phyloP scores from a whole-genome alignment of 1,284 basidiomycete genomes.

The Fomitopsis pinicola region DNA sequence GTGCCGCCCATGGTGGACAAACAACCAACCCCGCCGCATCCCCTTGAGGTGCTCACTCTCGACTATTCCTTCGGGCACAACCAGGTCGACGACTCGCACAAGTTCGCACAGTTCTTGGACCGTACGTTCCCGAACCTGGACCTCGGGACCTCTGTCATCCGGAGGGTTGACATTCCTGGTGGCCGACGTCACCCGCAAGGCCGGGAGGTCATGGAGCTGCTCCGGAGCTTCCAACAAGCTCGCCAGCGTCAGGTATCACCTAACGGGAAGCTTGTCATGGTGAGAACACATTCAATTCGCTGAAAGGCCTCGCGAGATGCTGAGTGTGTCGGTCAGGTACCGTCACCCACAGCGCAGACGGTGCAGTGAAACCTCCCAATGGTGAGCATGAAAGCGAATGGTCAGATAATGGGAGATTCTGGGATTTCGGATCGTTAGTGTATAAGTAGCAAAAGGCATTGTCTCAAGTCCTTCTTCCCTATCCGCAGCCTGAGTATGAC shows the following conservation, averaged over 20 bases:
- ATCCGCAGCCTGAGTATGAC: too few species aligned
- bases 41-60: not conserved
- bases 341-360: not conserved
- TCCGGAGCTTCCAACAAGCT: not conserved
- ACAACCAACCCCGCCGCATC: not conserved
- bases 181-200: not conserved
- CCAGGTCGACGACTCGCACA: not conserved
- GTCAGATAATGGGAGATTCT: too few species aligned
- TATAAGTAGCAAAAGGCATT: too few species aligned
- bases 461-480: too few species aligned
- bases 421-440: too few species aligned
- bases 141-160: not conserved
- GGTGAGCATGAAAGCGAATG: too few species aligned
- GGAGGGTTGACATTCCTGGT: not conserved
- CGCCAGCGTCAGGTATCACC: not conserved
- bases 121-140: slow-evolving; percentile 3
- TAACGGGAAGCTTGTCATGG: not conserved
- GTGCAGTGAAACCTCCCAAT: not conserved
- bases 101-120: slow-evolving; percentile 1
- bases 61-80: not conserved
- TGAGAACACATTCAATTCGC: not conserved
- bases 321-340: not conserved
- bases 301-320: not conserved
- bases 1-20: not conserved
- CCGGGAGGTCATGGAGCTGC: slow-evolving; percentile 1